Conservation (phyloP, 805 yeast genomes). For the Hanseniaspora vineae region DNA sequence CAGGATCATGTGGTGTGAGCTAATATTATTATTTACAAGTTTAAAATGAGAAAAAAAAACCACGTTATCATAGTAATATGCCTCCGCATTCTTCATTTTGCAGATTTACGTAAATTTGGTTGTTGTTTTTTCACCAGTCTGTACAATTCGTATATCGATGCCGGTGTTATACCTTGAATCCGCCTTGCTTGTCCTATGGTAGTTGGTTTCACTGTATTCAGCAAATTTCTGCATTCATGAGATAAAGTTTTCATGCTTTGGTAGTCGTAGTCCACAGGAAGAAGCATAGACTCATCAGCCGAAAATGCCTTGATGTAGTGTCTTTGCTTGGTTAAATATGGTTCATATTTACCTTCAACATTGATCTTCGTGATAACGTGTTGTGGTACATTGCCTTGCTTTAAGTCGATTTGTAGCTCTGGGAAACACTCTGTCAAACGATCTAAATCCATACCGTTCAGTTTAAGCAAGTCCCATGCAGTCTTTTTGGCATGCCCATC, state of each 20-base stretch:
- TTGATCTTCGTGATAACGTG: constrained; percentile 49
- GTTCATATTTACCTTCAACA: constrained; percentile 73
- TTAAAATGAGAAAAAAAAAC: too few species aligned
- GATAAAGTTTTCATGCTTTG: constrained; percentile 49
- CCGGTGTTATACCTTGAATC: constrained; percentile 86
- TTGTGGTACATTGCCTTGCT: constrained; percentile 19
- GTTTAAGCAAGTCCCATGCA: constrained; percentile 63
- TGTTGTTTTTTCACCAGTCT: neutral
- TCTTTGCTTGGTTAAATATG: constrained; percentile 62
- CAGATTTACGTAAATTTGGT: neutral
- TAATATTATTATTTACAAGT: too few species aligned
- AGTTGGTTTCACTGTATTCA: constrained; percentile 68
- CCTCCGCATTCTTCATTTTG: too few species aligned
- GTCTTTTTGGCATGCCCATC: constrained; percentile 39
- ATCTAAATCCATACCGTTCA: constrained; percentile 29
- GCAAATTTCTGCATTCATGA: constrained; percentile 53
- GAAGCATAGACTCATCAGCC: constrained; percentile 62
- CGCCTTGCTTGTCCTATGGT: constrained; percentile 94
- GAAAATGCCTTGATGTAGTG: constrained; percentile 63
- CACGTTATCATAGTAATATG: too few species aligned
- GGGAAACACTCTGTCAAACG: constrained; percentile 23
- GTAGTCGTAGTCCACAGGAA: constrained; percentile 65
- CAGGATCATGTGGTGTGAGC: too few species aligned
- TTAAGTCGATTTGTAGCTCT: constrained; percentile 19
- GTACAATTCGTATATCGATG: neutral